phyloP scores from a whole-genome alignment of 2,329 filamentous ascomycete species.

The Monosporascus sp. region DNA sequence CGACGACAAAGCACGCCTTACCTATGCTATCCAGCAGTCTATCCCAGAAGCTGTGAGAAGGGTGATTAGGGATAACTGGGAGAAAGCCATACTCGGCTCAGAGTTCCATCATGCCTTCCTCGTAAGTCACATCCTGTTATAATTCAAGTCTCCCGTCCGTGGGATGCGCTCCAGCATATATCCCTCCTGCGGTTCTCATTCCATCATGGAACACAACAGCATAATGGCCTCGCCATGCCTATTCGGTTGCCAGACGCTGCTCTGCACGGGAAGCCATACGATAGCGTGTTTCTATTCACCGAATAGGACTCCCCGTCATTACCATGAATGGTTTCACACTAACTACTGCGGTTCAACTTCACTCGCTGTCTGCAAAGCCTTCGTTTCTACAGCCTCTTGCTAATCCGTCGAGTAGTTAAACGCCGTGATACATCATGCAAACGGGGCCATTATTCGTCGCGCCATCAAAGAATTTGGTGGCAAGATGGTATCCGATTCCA shows the following conservation, averaged over 20 bases:
- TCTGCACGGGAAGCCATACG: too few species aligned
- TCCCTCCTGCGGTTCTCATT: not conserved
- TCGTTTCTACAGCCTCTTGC: not conserved
- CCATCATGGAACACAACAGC: not conserved
- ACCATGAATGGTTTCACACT: too few species aligned
- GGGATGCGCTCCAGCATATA: too few species aligned
- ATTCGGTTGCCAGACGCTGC: too few species aligned
- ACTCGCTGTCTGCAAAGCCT: not conserved
- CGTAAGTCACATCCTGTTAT: conserved; percentile 30
- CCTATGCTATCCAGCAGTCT: conserved; percentile 34
- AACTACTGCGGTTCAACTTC: too few species aligned
- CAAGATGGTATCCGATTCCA: conserved; percentile 36
- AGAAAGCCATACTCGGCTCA: conserved; percentile 44
- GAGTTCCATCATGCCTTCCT: conserved; percentile 49
- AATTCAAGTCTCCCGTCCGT: not conserved
- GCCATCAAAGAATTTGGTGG: conserved; percentile 41
- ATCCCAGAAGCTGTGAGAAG: conserved; percentile 42
- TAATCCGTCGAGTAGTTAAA: conserved; percentile 36
- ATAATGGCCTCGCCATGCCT: not conserved
- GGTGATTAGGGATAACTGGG: conserved; percentile 45
- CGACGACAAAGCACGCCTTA: conserved; percentile 35
- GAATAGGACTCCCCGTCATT: too few species aligned
- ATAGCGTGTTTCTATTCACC: too few species aligned
- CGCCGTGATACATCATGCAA: conserved; percentile 41
- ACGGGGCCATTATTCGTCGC: conserved; percentile 29